These are phyloP conservation scores for Penicillium flavigenum DNA, from an alignment of 495 filamentous ascomycete species.

Conservation along the genomic window DNA sequence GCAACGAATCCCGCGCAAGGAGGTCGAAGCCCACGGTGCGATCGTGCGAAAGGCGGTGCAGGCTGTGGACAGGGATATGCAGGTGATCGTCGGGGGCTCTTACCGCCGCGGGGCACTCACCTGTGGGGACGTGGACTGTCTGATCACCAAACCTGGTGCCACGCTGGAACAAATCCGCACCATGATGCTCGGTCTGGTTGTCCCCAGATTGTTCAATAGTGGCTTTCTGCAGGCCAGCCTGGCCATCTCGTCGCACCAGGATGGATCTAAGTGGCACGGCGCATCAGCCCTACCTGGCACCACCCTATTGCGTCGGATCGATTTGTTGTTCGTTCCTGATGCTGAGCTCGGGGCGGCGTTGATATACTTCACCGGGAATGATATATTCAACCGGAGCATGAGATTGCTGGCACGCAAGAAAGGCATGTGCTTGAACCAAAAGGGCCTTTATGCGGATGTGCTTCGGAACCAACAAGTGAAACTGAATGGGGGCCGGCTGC, in stretches of 20 bases:
- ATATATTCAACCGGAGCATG: conserved; percentile 93
- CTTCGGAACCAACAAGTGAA: conserved; percentile 60
- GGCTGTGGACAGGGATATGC: conserved; percentile 59
- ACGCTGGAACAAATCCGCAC: conserved; percentile 57
- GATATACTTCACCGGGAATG: conserved; percentile 95
- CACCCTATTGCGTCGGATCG: conserved; percentile 74
- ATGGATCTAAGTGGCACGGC: conserved; percentile 83
- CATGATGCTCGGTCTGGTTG: conserved; percentile 61
- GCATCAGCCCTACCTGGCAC: conserved; percentile 64
- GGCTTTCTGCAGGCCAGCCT: conserved; percentile 62
- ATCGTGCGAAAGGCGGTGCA: conserved; percentile 63
- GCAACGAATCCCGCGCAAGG: conserved; percentile 74
- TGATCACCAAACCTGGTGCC: conserved; percentile 73
- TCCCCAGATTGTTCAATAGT: conserved; percentile 57
- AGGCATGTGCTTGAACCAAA: conserved; percentile 83
- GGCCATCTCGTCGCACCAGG: conserved; percentile 40
- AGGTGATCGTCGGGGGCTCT: conserved; percentile 77
- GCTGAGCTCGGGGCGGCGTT: conserved; percentile 82
- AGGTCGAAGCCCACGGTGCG: conserved; percentile 69
- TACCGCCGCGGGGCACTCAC: conserved; percentile 76
- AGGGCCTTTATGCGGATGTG: conserved; percentile 75
- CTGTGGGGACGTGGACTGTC: conserved; percentile 81
- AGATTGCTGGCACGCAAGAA: conserved; percentile 80
- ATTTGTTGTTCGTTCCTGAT: conserved; percentile 82
- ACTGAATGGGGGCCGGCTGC: conserved; percentile 67